phyloP scores from a whole-genome alignment of 106 monocot species.

The Dactylorhiza incarnata region DNA sequence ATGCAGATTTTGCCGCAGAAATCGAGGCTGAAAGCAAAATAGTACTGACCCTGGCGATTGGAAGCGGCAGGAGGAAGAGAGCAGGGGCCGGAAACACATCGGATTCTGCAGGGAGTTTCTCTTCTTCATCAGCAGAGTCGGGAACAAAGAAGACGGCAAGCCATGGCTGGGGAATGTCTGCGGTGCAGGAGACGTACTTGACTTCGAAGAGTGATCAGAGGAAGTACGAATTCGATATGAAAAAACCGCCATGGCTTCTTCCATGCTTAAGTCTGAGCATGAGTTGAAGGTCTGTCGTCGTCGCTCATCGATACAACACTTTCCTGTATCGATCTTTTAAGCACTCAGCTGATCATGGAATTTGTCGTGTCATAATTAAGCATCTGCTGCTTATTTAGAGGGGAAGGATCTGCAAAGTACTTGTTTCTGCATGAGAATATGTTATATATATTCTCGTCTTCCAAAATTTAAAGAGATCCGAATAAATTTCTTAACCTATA shows the following conservation, averaged over 20 bases:
- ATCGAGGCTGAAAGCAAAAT: conserved; percentile 19
- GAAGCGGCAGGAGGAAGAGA: conserved; percentile 41
- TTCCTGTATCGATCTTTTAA: too few species aligned
- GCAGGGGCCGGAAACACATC: conserved; percentile 20
- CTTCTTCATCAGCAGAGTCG: conserved; percentile 28
- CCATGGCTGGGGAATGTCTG: conserved; percentile 1
- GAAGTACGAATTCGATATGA: conserved; percentile 5
- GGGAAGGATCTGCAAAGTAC: too few species aligned
- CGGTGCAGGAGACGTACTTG: background rate
- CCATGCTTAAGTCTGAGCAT: conserved; percentile 11
- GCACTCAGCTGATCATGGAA: too few species aligned
- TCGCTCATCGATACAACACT: too few species aligned
- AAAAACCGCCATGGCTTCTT: conserved; percentile 6
- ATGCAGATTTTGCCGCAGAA: conserved; percentile 4
- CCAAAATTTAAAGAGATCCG: too few species aligned
- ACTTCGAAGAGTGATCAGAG: background rate
- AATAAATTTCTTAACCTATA: too few species aligned
- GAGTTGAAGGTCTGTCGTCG: conserved; percentile 1
- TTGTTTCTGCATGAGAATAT: too few species aligned
- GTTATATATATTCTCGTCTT: too few species aligned
- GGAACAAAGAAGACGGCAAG: background rate
- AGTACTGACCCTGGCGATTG: conserved; percentile 61
- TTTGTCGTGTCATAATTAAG: too few species aligned
- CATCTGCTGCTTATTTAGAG: too few species aligned
- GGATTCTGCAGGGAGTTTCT: conserved; percentile 29